Base-by-base conservation (phyloP, 441 rosid species). In the Omphalea diandra region DNA sequence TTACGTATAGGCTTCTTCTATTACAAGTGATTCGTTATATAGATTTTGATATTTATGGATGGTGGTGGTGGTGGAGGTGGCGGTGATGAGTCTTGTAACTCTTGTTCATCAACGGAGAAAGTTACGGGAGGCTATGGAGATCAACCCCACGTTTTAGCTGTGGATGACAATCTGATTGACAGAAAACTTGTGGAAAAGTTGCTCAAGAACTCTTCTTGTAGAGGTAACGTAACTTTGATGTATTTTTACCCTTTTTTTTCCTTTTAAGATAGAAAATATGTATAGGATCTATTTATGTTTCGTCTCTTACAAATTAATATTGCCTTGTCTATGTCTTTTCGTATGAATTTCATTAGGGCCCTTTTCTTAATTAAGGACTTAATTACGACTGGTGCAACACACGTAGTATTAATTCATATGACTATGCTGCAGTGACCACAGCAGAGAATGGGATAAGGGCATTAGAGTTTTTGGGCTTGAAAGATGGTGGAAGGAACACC, bases 111-210 rank as follows among this genome's bases (percentile, higher is more conserved):
- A 40, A 69, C 57, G 46, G 75, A 75, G 71, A 76, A 77, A 60
- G 68, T 15, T 50, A 7, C 69, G 65, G 70, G 36, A 59, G 75
- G 74, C 22, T 53, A 32, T 63, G 80, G 73, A 26, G 84, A 46
- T 55, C 83, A 81, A 63, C 85, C 80, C 33, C 97, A 91, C 84
- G 96, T 91, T 73, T 76, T 94, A 73, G 98, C 97, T 0, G 97
- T 94, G 1, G 98, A 94, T 78, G 98, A 94, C 73, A 94, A 82
- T 74, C 84, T 94, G 22, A 52, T 90, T 17, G 97, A 94, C 59
- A 79, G 97, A 15, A 91, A 86, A 77, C 78, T 94, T 5, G 84
- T 91, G 5, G 97, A 94, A 78, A 83, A 63, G 44, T 73, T 94
- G 68, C 94, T 94, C 70, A 85, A 81, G 80, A 86, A 81, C 83